phyloP scores from a whole-genome alignment of 129 eudicot species.

The Silybum marianum region DNA sequence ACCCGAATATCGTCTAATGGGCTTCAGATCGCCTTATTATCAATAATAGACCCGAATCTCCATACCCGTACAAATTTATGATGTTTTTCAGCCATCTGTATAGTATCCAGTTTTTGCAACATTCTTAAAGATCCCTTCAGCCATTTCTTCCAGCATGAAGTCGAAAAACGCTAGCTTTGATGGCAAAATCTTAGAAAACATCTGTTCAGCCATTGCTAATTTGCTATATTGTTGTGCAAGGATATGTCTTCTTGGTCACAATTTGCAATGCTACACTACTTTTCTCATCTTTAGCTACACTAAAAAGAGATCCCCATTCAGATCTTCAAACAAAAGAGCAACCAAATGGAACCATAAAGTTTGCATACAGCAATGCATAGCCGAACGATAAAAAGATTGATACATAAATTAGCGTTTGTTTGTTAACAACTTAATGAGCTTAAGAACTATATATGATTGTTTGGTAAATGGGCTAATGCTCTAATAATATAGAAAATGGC shows the following conservation, averaged over 20 bases:
- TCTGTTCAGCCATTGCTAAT: not conserved
- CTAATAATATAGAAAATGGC: too few species aligned
- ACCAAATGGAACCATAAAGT: not conserved
- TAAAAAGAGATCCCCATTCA: not conserved
- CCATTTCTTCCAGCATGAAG: not conserved
- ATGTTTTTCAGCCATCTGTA: not conserved
- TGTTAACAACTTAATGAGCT: too few species aligned
- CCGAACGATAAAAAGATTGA: not conserved
- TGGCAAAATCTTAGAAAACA: not conserved
- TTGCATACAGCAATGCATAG: not conserved
- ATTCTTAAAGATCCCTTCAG: not conserved
- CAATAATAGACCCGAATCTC: not conserved
- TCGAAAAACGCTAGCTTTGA: not conserved
- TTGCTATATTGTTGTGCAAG: not conserved
- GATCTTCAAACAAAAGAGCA: too few species aligned
- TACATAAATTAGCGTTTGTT: not conserved
- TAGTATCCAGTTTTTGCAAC: not conserved
- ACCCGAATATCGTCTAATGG: not conserved
- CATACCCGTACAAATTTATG: not conserved
- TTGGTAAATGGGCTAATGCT: too few species aligned
- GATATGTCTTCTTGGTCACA: too few species aligned
- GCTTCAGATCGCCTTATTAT: not conserved
- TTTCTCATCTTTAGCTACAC: not conserved
- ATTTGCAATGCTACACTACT: not conserved
- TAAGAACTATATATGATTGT: too few species aligned